These are phyloP conservation scores for Astrephomene gubernaculifera DNA, from an alignment of 139 green algal genomes.

Conservation along the genomic window DNA sequence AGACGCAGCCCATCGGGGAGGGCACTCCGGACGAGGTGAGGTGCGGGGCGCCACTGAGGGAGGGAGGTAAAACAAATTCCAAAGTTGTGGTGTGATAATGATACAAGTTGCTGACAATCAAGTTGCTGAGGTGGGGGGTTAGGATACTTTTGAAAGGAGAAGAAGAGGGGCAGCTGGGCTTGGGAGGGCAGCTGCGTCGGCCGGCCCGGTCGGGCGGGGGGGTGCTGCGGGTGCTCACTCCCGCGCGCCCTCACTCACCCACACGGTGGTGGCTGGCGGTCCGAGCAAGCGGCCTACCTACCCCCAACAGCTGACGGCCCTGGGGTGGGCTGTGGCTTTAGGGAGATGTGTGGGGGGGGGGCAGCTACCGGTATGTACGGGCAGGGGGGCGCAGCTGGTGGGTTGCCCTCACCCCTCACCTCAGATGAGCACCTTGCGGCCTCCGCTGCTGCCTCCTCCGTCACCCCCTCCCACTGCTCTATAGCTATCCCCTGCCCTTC, in stretches of 20 bases:
- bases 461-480: neutral
- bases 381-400: neutral
- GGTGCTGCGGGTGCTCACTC: neutral
- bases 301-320: too few relatives aligned
- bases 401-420: too few relatives aligned
- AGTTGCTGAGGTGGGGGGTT: neutral
- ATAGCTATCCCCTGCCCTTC: neutral
- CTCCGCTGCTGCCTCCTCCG: neutral
- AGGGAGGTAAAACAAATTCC: neutral
- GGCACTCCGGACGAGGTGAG: conserved; percentile 24
- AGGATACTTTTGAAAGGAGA: too few relatives aligned
- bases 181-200: neutral
- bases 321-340: neutral
- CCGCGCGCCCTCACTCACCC: neutral
- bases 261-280: neutral
- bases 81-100: too few relatives aligned
- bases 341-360: neutral
- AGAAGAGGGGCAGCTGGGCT: too few relatives aligned
- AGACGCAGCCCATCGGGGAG: neutral
- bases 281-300: neutral
- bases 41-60: neutral
- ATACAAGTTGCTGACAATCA: too few relatives aligned
- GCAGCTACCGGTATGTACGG: neutral
- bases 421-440: neutral
- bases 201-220: neutral